Conservation (phyloP, 768 basidiomycete species). For the Kwoniella sp. region DNA sequence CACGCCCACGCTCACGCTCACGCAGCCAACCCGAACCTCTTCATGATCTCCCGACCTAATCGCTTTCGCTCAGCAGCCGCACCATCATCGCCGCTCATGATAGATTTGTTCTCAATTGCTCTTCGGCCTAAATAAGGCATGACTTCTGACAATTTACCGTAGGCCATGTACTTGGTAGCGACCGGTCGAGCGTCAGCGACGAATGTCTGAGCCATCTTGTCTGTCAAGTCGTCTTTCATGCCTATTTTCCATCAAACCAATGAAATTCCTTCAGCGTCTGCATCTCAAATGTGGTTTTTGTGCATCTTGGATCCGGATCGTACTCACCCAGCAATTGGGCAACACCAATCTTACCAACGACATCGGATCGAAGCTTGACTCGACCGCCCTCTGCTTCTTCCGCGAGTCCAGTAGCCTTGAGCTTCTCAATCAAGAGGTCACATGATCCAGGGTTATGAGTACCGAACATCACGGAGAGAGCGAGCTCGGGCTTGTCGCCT, state of each 20-base stretch:
- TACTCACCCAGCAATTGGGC: slow-evolving; percentile 79
- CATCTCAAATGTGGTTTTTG: too few relatives aligned
- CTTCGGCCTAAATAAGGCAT: slow-evolving; percentile 87
- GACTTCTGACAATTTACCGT: slow-evolving; percentile 57
- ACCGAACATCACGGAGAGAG: slow-evolving; percentile 74
- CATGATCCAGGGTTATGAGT: slow-evolving; percentile 82
- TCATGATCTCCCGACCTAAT: slow-evolving; percentile 63
- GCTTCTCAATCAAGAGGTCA: slow-evolving; percentile 64
- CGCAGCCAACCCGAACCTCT: slow-evolving; percentile 42
- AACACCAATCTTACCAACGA: slow-evolving; percentile 69
- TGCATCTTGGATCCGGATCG: too few relatives aligned
- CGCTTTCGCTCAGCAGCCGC: slow-evolving; percentile 66
- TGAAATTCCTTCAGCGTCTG: too few relatives aligned
- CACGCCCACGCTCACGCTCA: too few relatives aligned
- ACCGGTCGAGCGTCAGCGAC: slow-evolving; percentile 63
- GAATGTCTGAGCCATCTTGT: slow-evolving; percentile 66
- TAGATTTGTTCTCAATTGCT: slow-evolving; percentile 89
- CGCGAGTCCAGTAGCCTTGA: slow-evolving; percentile 66
- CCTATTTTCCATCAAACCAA: slow-evolving; percentile 59
- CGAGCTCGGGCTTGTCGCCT: slow-evolving; percentile 36
- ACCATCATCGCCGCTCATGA: slow-evolving; percentile 69
- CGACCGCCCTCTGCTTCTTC: slow-evolving; percentile 47
- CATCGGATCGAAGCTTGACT: slow-evolving; percentile 61
- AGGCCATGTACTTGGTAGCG: slow-evolving; percentile 65
- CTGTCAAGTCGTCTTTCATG: slow-evolving; percentile 81